These are phyloP conservation scores for Tolypocladium endophyticum DNA, from an alignment of 2,329 filamentous ascomycete genomes.

Conservation along the genomic window DNA sequence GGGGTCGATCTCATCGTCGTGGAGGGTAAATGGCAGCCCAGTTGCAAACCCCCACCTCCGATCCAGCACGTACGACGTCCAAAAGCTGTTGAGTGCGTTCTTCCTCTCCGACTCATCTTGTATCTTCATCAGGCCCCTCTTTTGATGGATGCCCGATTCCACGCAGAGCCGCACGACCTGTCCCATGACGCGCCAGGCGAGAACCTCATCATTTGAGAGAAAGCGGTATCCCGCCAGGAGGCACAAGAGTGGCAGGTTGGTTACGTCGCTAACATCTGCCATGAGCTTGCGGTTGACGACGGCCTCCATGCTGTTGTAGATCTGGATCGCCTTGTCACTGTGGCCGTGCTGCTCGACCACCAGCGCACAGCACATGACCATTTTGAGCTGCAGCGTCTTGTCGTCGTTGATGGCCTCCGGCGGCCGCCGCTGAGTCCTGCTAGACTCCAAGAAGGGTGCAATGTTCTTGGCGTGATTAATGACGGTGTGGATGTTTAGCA, in stretches of 20 bases:
- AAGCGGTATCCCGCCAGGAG: constrained; percentile 62
- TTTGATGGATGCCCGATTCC: constrained; percentile 73
- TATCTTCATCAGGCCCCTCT: constrained; percentile 62
- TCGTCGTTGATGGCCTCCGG: constrained; percentile 33
- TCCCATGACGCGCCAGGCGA: constrained; percentile 81
- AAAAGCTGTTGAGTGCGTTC: constrained; percentile 65
- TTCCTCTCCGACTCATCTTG: constrained; percentile 57
- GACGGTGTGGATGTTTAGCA: constrained; percentile 63
- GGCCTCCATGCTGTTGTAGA: constrained; percentile 69
- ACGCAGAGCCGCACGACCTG: constrained; percentile 70
- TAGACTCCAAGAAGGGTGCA: constrained; percentile 58
- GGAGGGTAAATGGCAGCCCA: constrained; percentile 74
- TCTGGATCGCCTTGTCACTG: constrained; percentile 59
- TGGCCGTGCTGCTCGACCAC: constrained; percentile 70
- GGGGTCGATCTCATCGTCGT: constrained; percentile 78
- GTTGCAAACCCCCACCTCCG: constrained; percentile 84
- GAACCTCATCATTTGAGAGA: constrained; percentile 72
- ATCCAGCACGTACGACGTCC: constrained; percentile 79
- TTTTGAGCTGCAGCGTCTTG: constrained; percentile 63
- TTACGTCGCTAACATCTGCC: constrained; percentile 37
- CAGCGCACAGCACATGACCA: constrained; percentile 70
- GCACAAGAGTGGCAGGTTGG: constrained; percentile 38
- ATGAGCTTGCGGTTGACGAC: constrained; percentile 57
- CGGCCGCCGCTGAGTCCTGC: constrained; percentile 22
- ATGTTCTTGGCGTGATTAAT: constrained; percentile 60